phyloP scores from a whole-genome alignment of 2,329 filamentous ascomycete species.

The Pezicula rhizophila region DNA sequence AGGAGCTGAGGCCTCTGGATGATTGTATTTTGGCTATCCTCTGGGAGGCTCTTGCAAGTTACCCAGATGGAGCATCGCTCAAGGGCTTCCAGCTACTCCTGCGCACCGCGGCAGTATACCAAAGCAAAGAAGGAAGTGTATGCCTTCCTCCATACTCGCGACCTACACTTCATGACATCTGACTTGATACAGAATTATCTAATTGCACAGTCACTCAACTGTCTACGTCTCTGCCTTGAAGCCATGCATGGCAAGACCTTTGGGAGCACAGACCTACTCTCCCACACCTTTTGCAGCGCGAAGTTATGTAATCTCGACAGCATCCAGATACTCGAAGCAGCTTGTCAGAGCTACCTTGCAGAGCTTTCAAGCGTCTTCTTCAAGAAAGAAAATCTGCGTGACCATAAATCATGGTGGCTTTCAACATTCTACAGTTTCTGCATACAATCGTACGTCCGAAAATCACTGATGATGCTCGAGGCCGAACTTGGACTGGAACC shows the following conservation, averaged over 20 bases:
- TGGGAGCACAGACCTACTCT: not conserved
- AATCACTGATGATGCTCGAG: conserved; percentile 1
- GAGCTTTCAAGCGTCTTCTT: conserved; percentile 13
- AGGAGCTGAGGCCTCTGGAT: not conserved
- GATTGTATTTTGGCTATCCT: conserved; percentile 2
- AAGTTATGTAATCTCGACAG: too few relatives aligned
- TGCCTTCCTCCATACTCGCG: not conserved
- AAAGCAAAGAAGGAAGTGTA: conserved; percentile 4
- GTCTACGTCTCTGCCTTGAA: conserved; percentile 13
- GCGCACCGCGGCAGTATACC: conserved; percentile 1
- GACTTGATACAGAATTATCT: conserved; percentile 10
- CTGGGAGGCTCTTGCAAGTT: not conserved
- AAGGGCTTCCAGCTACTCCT: not conserved
- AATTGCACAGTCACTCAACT: conserved; percentile 15
- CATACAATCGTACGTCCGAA: conserved; percentile 11
- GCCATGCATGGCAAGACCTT: conserved; percentile 5
- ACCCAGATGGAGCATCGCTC: not conserved
- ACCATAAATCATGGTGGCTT: conserved; percentile 8
- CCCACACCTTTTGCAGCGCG: not conserved
- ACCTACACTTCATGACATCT: not conserved
- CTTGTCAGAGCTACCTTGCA: conserved; percentile 3
- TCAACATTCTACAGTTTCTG: conserved; percentile 15
- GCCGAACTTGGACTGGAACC: not conserved
- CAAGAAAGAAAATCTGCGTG: conserved; percentile 12
- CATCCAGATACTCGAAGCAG: too few relatives aligned